Evolutionary conservation across 2,329 filamentous ascomycete species (phyloP).

Genomic region (Fusarium torreyae): DNA sequence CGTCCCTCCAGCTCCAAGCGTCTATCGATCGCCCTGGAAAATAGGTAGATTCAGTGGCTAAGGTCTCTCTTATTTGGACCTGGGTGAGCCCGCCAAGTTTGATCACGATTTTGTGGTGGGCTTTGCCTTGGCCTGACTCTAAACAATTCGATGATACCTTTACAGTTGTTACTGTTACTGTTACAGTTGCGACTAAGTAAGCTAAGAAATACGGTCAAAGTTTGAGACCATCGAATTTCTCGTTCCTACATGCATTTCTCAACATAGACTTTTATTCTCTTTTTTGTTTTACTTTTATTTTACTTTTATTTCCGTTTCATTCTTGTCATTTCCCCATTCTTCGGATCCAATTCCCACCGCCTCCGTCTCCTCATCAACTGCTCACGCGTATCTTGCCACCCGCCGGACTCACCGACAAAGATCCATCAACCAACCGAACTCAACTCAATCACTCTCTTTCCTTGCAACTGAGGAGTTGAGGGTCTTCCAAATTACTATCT

Average conservation of each 20-base stretch:
- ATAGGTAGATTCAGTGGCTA: conserved; percentile 12
- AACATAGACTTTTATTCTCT: conserved; percentile 21
- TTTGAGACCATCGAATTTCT: conserved; percentile 15
- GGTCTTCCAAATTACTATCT: background rate
- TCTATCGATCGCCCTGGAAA: conserved; percentile 35
- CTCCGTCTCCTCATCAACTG: conserved; percentile 29
- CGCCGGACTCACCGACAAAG: conserved; percentile 41
- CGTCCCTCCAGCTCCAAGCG: conserved; percentile 1
- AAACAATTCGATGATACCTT: no score
- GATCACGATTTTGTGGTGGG: no score
- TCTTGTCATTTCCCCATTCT: conserved; percentile 26
- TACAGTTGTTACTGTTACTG: background rate
- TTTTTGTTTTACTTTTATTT: background rate
- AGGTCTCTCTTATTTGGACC: conserved; percentile 6
- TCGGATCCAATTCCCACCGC: conserved; percentile 25
- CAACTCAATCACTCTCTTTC: conserved; percentile 12
- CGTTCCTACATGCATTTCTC: conserved; percentile 27
- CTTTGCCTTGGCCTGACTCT: no score
- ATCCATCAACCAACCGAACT: conserved; percentile 6
- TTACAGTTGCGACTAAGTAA: no score
- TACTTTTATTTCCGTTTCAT: conserved; percentile 13
- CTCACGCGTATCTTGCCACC: conserved; percentile 42
- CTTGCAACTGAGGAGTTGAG: conserved; percentile 14
- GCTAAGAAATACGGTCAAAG: conserved; percentile 40
- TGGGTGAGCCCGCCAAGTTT: background rate